These are phyloP conservation scores for Circinella minor DNA, from an alignment of 371 early-diverging fungal species.

Conservation along the genomic window DNA sequence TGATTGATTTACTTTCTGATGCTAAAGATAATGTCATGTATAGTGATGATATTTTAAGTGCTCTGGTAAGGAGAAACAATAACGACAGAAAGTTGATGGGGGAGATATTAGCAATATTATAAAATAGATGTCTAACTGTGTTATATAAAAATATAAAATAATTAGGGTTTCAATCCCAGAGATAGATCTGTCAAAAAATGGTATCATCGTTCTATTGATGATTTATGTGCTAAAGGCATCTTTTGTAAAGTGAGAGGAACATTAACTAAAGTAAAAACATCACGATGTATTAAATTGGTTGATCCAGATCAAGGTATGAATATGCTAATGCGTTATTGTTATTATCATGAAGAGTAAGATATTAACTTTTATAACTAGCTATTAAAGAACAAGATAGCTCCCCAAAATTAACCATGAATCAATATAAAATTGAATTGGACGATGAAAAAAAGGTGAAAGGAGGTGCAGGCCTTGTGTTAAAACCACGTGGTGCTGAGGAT, in stretches of 20 bases:
- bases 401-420: background rate
- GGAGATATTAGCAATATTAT: too few species aligned
- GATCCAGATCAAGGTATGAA: constrained; percentile 19
- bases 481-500: background rate
- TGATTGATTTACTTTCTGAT: constrained; percentile 29
- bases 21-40: constrained; percentile 34
- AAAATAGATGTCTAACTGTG: too few species aligned
- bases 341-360: too few species aligned
- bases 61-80: constrained; percentile 31
- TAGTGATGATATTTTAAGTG: constrained; percentile 34
- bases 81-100: too few species aligned
- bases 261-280: constrained; percentile 10
- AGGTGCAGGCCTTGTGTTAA: background rate
- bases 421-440: background rate
- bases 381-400: background rate
- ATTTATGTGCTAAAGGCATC: background rate
- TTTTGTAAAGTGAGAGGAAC: constrained; percentile 2
- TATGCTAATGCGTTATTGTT: too few species aligned
- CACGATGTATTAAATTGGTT: constrained; percentile 30
- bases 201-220: constrained; percentile 39
- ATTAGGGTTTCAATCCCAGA: constrained; percentile 36
- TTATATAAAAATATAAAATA: too few species aligned
- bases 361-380: background rate
- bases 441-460: background rate
- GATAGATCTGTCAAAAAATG: constrained; percentile 28